Evolutionary conservation across 257 asterid species (phyloP), one percentile per base, ranked within the genome.

Genomic region (Nicotiana noctiflora): DNA sequence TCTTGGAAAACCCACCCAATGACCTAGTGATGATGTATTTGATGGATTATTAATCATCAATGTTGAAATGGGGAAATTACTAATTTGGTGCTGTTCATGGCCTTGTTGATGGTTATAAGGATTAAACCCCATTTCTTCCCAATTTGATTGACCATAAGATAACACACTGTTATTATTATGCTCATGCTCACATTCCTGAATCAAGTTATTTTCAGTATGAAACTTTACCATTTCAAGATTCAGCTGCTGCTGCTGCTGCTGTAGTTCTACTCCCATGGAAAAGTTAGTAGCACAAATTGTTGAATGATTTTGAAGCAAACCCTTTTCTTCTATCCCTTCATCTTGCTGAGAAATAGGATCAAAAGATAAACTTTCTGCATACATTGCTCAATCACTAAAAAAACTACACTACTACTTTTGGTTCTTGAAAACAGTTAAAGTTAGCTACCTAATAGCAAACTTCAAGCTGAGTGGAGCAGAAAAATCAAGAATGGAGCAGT

Each of bases 241-340:
- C 81, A 85, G 74, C 31, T 90, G 83, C 5, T 90, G 91, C 52
- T 85, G 90, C 32, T 31, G 34, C 34, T 31, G 34, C 6, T 4
- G 29, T 46, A 90, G 83, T 87, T 89, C 94, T 88, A 91, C 90
- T 31, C 87, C 91, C 75, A 89, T 86, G 61, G 95, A 82, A 70
- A 86, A 90, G 59, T 66, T 81, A 60, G 81, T 85, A 75, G 62
- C 44, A 63, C 46, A 13, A 72, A 15, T 12, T 72, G 40, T 49
- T 72, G 15, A 19, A 72, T 70, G 77, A 21, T 70, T 68, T 57
- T 89, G 91, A 4, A 93, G 81, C 77, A 87, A 87, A 40, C 85
- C 91, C 78, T 89, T 86, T 61, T 89, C 90, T 34, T 81, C 76
- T 77, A 85, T 80, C 23, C 87, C 92, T 21, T 82, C 88, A 75